Evolutionary conservation across 352 stramenopile species (phyloP), one percentile per base, ranked within the genome.

Genomic region (Phytopythium chamaehyphon): DNA sequence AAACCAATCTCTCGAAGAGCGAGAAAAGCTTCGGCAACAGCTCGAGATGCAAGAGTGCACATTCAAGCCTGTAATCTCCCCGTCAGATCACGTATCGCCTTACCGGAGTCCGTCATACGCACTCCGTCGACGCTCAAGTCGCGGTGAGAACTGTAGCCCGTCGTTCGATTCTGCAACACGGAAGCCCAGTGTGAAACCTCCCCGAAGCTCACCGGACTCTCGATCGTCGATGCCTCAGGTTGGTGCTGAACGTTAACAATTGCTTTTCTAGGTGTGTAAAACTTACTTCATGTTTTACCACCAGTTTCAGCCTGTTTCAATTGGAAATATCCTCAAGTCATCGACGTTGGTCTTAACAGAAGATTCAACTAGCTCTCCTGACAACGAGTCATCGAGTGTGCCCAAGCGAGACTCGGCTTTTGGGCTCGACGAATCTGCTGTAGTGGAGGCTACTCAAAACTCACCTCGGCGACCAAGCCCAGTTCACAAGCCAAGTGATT

Each of bases 1-100:
- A 55, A 76, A 78, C 18, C 81, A 90, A 47, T 69, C 87, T 42
- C 67, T 86, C n/a, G 83, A 91, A 37, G 76, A 90, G 54, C 76
- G 80, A 7, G 76, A 93, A 24, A 84, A 80, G 24, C 62, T 81
- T 18, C 88, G 85, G 47, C 72, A 89, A 39, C 53, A 88, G 26
- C 46, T 83, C 8, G 83, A 93, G 52, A 68, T 90, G 54, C 62
- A 88, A 38, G 72, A 82, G 19, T 93, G 83, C 53, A 93, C 83
- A 1, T 93, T 93, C 64, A 87, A 88, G 62, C 83, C 83, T 12
- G 76, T 90, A 23, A 83, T 72, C n/a, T 74, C 71, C 1, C 28
- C 45, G 10, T 60, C 63, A 9, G 76, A 84, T 18, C 66, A 55
- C 7, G 56, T 73, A 16, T 64, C 61, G 18, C 75, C 77, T 21